phyloP scores from a whole-genome alignment of 2,329 filamentous ascomycete genomes.

The Apiospora pterosperma region DNA sequence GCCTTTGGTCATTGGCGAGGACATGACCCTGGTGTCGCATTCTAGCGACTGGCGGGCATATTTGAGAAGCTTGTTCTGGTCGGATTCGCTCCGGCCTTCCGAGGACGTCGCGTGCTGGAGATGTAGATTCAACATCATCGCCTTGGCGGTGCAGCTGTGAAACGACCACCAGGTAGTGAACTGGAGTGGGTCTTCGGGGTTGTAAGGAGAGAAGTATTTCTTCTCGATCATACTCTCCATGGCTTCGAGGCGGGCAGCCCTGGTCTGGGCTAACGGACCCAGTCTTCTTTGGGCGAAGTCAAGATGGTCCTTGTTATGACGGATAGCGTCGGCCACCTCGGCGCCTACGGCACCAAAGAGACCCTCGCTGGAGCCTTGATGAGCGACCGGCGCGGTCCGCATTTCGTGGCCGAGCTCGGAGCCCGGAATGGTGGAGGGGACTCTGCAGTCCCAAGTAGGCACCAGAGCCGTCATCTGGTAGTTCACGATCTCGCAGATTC shows the following conservation, averaged over 20 bases:
- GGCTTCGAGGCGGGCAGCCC: neutral
- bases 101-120: conserved; percentile 17
- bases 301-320: neutral
- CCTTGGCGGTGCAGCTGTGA: conserved; percentile 36
- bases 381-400: conserved; percentile 26
- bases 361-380: conserved; percentile 33
- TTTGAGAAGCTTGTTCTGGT: conserved; percentile 18
- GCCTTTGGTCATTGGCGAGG: conserved; percentile 11
- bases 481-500: conserved; percentile 50
- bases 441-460: conserved; percentile 38
- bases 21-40: conserved; percentile 14
- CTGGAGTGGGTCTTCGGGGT: neutral
- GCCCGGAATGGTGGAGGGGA: conserved; percentile 42
- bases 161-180: conserved; percentile 12
- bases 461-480: conserved; percentile 24
- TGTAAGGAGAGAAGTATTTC: neutral
- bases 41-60: conserved; percentile 16
- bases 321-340: conserved; percentile 33
- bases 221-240: neutral
- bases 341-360: conserved; percentile 37
- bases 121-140: conserved; percentile 38
- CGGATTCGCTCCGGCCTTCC: conserved; percentile 15
- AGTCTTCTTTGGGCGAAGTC: neutral
- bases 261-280: neutral
- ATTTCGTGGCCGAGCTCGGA: conserved; percentile 40